A percentile compares a stretch with the other conserved stretches of the same genome.
phyloP scores from a whole-genome alignment of 2,329 filamentous ascomycete species.

The Pseudogymnoascus sp. region DNA sequence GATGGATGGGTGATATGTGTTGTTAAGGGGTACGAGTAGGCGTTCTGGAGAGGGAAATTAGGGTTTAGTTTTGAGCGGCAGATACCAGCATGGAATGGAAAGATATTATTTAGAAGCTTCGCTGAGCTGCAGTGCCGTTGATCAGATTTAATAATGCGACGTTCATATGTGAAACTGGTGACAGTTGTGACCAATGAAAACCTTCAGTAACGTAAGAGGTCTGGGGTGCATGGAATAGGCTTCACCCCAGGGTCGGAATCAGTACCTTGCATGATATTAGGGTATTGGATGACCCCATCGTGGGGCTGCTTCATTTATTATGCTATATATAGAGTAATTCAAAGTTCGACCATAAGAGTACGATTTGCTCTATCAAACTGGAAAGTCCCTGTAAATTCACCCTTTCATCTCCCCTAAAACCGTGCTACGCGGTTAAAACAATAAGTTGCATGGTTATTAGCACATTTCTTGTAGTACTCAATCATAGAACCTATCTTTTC shows the following conservation, averaged over 20 bases:
- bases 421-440: too few species aligned
- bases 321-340: not conserved
- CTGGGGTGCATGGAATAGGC: not conserved
- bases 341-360: not conserved
- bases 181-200: not conserved
- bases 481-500: too few species aligned
- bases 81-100: constrained; percentile 9
- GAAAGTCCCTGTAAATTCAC: not conserved
- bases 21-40: not conserved
- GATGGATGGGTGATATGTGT: not conserved
- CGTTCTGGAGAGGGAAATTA: constrained; percentile 9
- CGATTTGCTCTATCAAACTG: not conserved
- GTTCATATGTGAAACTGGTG: not conserved
- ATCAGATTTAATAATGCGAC: not conserved
- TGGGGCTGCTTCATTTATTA: not conserved
- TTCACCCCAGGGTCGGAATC: not conserved
- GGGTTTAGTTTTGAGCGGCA: constrained; percentile 9
- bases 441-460: too few species aligned
- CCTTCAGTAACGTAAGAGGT: not conserved
- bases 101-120: not conserved
- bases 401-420: not conserved
- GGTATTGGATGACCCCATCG: not conserved
- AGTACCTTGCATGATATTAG: constrained; percentile 2
- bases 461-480: too few species aligned
- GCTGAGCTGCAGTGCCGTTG: not conserved